These are phyloP conservation scores for Zymoseptoria passerinii DNA, from an alignment of 2,329 filamentous ascomycete genomes.

Conservation along the genomic window DNA sequence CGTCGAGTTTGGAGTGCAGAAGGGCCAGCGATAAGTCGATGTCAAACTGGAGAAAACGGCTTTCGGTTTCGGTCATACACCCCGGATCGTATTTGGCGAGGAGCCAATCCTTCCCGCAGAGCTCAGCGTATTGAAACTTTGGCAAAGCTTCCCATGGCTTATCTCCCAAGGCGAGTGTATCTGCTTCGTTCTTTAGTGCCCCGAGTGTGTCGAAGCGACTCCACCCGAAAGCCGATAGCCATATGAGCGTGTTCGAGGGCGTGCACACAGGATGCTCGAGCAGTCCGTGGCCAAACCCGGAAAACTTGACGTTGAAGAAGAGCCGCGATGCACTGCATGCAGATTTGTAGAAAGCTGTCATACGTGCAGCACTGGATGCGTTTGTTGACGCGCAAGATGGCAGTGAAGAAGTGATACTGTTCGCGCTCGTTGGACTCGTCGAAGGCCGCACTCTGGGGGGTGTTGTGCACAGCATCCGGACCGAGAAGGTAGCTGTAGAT, in stretches of 20 bases:
- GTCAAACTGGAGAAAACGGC: neutral
- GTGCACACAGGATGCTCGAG: neutral
- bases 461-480: neutral
- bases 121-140: neutral
- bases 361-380: neutral
- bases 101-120: too few relatives aligned
- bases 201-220: neutral
- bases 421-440: neutral
- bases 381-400: neutral
- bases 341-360: neutral
- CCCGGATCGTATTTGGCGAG: too few relatives aligned
- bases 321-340: neutral
- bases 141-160: neutral
- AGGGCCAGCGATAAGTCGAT: neutral
- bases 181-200: neutral
- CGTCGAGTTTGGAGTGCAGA: too few relatives aligned
- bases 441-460: neutral
- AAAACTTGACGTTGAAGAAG: neutral
- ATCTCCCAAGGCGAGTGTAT: neutral
- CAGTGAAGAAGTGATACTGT: neutral
- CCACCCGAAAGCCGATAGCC: neutral
- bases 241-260: neutral
- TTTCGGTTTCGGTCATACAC: too few relatives aligned
- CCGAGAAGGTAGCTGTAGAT: neutral
- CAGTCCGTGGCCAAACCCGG: neutral